Base-by-base conservation (phyloP, 495 filamentous ascomycete genomes). In the Penicillium pancosmium region DNA sequence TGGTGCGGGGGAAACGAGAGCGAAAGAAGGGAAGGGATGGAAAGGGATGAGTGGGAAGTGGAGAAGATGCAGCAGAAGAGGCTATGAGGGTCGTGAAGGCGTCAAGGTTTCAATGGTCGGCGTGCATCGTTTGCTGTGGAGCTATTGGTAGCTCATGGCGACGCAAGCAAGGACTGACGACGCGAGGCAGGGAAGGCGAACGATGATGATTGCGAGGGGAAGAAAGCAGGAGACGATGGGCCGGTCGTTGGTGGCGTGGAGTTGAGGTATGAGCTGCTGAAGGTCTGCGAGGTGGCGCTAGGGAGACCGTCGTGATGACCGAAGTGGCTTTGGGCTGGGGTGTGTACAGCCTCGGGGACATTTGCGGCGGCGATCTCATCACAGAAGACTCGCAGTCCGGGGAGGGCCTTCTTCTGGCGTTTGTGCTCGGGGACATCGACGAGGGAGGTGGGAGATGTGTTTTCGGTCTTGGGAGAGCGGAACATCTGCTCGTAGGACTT, bases 401-500 rank as follows among this genome's bases (percentile, higher is more conserved):
- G 77, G 0, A 80, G 61, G 34, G 69, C 71, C 41, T 69, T 73
- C 47, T 73, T 73, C 54, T 66, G 68, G 56, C 68, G 68, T 34
- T 73, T 63, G 62, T 65, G 55, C 16, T 76, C 73, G 5, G 69
- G 66, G 16, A 73, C 63, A 4, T 66, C 64, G 19, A 68, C 52
- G 3, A 77, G 50, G 7, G 72, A 49, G 16, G 64, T 64, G 7
- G 72, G 72, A 35, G 65, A 74, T 15, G 57, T 62, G 41, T 49
- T 62, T 52, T 78, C 75, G n/a, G 64, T 35, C 66, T 77, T 76
- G 23, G 74, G 71, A 3, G 72, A 71, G 18, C 73, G 74, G 61
- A 77, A 73, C 68, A 78, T 75, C 53, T 73, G 70, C 56, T 75
- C 74, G 60, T 74, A 77, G 12, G 73, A 71, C 57, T 74, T 80